Evolutionary conservation across 257 asterid genomes (phyloP), one percentile per base, ranked within the genome.

Genomic region (Salvia miltiorrhiza): DNA sequence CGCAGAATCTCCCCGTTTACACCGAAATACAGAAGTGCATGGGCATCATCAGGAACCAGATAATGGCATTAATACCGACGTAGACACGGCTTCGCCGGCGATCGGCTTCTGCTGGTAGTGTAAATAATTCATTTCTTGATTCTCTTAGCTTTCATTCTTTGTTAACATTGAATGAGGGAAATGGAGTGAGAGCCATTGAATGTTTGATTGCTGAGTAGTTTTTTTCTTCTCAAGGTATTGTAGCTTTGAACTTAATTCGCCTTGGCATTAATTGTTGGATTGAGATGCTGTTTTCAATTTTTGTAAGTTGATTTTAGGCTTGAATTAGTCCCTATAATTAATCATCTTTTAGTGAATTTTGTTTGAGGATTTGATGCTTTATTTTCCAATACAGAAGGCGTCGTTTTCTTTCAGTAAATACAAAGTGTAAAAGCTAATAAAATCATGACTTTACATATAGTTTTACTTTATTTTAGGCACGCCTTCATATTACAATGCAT

Each of bases 31-130:
- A 84, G 72, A 86, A 91, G 67, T 87, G 97, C 85, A 83, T 91
- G 95, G 93, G 97, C 56, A 89, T 91, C 43, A 82, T 91, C 79
- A 86, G 77, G 84, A 91, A 82, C 90, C 93, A 91, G 76, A 91
- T 91, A 71, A 74, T 89, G 85, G 95, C 96, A 43, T 83, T 89
- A 23, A 77, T 92, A 70, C 93, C 97, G 14, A 87, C 87, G 5
- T 88, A n/a, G 28, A 53, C 43, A 8, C 43, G 3, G 43, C 43
- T 37, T 35, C 40, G 17, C 57, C 30, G 20, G n/a, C 10, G 9
- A 17, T 47, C 10, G 0, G 30, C n/a, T n/a, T 77, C 69, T 11
- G 49, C 28, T 45, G 1, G 53, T 63, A 33, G 7, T 78, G 83
- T 78, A 82, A 77, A 83, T 82, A 76, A 61, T 47, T 81, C 73